A percentile compares a stretch with the other conserved stretches of the same genome.
These are phyloP conservation scores for Phaeosphaeriaceae sp. DNA, from an alignment of 2,329 filamentous ascomycete species.

Conservation along the genomic window DNA sequence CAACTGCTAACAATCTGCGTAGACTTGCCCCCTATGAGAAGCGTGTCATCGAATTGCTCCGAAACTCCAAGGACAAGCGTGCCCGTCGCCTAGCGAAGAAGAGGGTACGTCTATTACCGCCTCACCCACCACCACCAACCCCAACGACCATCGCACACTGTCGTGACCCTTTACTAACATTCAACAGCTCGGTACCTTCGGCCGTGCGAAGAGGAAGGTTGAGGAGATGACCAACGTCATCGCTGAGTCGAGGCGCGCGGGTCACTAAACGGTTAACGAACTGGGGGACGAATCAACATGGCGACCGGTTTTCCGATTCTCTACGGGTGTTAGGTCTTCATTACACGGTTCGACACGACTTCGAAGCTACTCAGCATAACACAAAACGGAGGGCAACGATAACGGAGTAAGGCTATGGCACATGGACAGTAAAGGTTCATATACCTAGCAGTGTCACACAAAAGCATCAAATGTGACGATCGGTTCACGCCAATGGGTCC, in stretches of 20 bases:
- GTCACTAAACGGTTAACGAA: slow-evolving; percentile 62
- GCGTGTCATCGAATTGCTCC: slow-evolving; percentile 97
- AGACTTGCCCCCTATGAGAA: slow-evolving; percentile 72
- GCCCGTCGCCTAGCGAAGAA: slow-evolving; percentile 99
- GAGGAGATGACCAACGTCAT: slow-evolving; percentile 99
- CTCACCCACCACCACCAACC: slow-evolving; percentile 2
- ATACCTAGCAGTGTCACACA: slow-evolving; percentile 45
- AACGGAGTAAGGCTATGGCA: slow-evolving; percentile 41
- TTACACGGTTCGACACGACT: slow-evolving; percentile 39
- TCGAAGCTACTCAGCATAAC: slow-evolving; percentile 37
- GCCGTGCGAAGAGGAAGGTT: slow-evolving; percentile 99
- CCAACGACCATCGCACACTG: not conserved
- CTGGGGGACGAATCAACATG: slow-evolving; percentile 33
- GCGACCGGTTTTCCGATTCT: slow-evolving; percentile 44
- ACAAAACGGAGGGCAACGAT: slow-evolving; percentile 37
- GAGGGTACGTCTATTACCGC: slow-evolving; percentile 70
- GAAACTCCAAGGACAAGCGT: slow-evolving; percentile 99
- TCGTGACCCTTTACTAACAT: slow-evolving; percentile 33
- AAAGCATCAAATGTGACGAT: slow-evolving; percentile 47
- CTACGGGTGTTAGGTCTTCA: slow-evolving; percentile 45
- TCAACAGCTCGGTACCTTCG: slow-evolving; percentile 90
- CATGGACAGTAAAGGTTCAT: slow-evolving; percentile 33
- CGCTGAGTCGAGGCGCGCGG: slow-evolving; percentile 86
- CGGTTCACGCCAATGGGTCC: slow-evolving; percentile 41
- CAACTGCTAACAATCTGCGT: slow-evolving; percentile 15